Evolutionary conservation across 371 early-diverging fungal species (phyloP), one percentile per base, ranked within the genome.

Genomic region (Caulochytrium protostelioides): DNA sequence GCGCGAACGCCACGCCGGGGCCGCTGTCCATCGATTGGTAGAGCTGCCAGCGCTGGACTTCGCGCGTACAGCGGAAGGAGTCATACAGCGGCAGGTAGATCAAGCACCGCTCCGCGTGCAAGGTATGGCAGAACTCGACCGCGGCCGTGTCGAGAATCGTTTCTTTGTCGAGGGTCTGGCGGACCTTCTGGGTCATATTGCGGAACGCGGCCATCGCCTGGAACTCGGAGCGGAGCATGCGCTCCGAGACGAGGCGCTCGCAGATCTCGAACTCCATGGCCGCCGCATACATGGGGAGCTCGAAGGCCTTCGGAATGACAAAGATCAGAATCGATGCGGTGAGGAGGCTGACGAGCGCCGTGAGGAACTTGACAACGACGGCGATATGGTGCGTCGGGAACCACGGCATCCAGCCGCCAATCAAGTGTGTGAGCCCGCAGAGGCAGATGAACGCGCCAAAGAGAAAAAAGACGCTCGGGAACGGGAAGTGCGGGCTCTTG

Each of bases 391-490:
- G 22, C 21, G 26, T 15, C n/a, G n/a, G n/a, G n/a, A n/a, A 30
- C 37, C 37, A 37, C 5, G 37, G 28, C 10, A 31, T 17, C 36
- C 34, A 39, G 14, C 20, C 28, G 7, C 17, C 19, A 14, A 39
- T 22, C 8, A 39, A 15, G 23, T 39, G 39, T 4, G 39, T 32
- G 15, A 18, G 4, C 5, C 39, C 39, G 25, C 39, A 39, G n/a
- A 30, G 30, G 13, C 9, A 13, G 19, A 39, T 39, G 23, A 39
- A 39, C 10, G 17, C 20, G 18, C 17, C 33, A 28, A 38, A 38
- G 14, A 38, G 8, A 6, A 26, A 33, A 8, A 38, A 20, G 4
- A 38, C 29, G 16, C 8, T 4, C 31, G n/a, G 17, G 16, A 15
- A 33, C 4, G 32, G 32, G 7, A 32, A 19, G 32, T 21, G 32